Evolutionary conservation across 1,284 basidiomycete genomes (phyloP), one percentile per base, ranked within the genome.

Genomic region (Austroboletus niveus): DNA sequence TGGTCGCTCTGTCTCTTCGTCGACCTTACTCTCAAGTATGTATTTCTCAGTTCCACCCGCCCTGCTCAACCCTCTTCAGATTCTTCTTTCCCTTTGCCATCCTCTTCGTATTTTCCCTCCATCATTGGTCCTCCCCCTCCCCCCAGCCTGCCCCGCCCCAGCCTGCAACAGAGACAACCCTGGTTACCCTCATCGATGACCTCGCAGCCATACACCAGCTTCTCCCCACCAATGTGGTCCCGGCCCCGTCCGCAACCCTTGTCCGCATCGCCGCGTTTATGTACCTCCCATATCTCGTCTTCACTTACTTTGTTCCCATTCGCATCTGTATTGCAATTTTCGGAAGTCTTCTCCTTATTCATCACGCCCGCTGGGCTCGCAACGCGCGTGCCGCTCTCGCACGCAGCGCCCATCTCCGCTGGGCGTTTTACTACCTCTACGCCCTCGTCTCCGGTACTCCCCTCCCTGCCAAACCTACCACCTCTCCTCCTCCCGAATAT

Each of bases 1-100:
- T 94, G 91, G 89, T 78, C 78, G 0, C 32, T 84, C n/a, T 92
- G 89, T 69, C 72, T 93, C 38, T 75, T 85, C 27, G 72, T 80
- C 2, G 77, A 78, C 22, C 69, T 73, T 15, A 73, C 73, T 8
- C 71, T 90, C 58, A 79, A 78, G 85, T 87, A 54, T 54, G 79
- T 72, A 3, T 9, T n/a, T 0, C 7, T 1, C 10, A 4, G 12
- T 5, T 10, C 7, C 11, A 8, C 1, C 9, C 2, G 6, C 20
- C 9, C 2, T 6, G 43, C 57, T 51, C 50, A 56, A 34, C 45
- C 52, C 27, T 47, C 2, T 2, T n/a, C 65, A 76, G 80, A 59
- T 75, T 76, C 68, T 66, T 76, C 48, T 66, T 77, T 27, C 76
- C 77, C 9, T 14, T 78, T 8, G 68, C 75, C 40, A 42, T 76